Evolutionary conservation across 1,139 yeast species (phyloP).

Genomic region (Nakaseomyces glabratus): DNA sequence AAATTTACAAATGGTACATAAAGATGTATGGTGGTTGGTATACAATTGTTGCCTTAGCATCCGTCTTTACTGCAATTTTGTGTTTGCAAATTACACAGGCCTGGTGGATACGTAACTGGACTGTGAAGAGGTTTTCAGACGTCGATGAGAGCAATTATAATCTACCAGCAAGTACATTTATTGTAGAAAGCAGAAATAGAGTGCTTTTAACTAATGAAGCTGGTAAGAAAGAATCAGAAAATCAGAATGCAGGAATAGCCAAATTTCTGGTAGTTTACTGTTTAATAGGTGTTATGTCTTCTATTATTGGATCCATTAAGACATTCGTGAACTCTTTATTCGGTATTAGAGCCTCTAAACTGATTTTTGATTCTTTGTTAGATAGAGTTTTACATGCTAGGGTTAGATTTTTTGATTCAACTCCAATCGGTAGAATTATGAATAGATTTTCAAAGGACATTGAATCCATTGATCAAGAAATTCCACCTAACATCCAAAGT

Average conservation of each 20-base stretch:
- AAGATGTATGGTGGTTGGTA: conserved; percentile 49
- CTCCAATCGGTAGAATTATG: conserved; percentile 53
- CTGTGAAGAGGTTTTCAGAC: not conserved
- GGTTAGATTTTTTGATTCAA: conserved; percentile 50
- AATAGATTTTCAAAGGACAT: conserved; percentile 57
- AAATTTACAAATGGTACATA: conserved; percentile 59
- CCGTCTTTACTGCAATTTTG: conserved; percentile 44
- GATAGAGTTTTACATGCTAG: conserved; percentile 43
- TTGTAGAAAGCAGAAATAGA: not conserved
- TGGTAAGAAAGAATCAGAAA: not conserved
- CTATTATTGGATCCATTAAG: conserved; percentile 8
- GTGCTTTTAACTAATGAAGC: too few species aligned
- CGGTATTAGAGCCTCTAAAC: conserved; percentile 12
- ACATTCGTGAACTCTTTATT: conserved; percentile 6
- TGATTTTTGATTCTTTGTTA: conserved; percentile 9
- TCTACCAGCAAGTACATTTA: not conserved
- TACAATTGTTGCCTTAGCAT: conserved; percentile 40
- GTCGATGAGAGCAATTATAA: not conserved
- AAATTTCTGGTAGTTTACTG: conserved; percentile 28
- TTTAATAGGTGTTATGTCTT: conserved; percentile 9
- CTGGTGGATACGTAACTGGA: conserved; percentile 74
- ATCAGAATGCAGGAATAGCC: too few species aligned
- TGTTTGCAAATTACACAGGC: conserved; percentile 49
- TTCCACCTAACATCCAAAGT: conserved; percentile 27
- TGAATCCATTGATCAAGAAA: conserved; percentile 49